Base-by-base conservation (phyloP, 2,329 filamentous ascomycete genomes). In the Talaromyces atroroseus region DNA sequence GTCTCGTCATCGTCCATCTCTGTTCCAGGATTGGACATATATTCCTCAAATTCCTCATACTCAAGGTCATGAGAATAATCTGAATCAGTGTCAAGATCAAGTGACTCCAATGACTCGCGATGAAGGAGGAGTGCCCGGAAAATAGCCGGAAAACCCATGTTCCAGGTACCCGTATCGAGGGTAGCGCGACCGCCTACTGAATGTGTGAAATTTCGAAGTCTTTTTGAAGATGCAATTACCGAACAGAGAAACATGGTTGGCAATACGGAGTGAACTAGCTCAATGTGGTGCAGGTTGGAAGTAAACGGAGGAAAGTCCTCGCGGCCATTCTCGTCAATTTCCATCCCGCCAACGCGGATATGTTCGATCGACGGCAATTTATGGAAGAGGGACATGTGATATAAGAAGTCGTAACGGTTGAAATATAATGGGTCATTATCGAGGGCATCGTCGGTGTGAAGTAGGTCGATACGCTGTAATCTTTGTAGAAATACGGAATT, bases 181-280 rank as follows among this genome's bases (percentile, higher is more conserved):
- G 51, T 58, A 12, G 51, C 56, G 5, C 56, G 46, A 7, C 56
- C 56, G 34, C 56, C 56, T 26, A 58, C 56, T 29, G 56, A 58
- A 24, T 58, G 56, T n/a, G 50, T 50, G 40, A 58, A 58, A 8
- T 54, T 51, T 32, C 44, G 26, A 10, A 58, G 46, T 12, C 3
- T 26, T 47, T 54, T 58, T 2, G 56, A 58, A n/a, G 56, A 58
- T 36, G 50, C 18, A 4, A 58, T 58, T 16, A 58, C 14, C 6
- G 56, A 54, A 32, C 56, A 58, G n/a, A 58, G 40, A n/a, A 58
- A 58, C 56, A 58, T 58, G 10, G 56, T 58, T 4, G 56, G 56
- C 12, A 58, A 21, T 12, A 58, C 56, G 20, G 56, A 58, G 50
- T 58, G 56, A 42, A 54, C 23, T 14, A 58, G 46, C 16, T 58